A percentile compares a stretch with the other conserved stretches of the same genome.
Conservation (phyloP, 2,329 filamentous ascomycete species). For the Colletotrichum cuscutae region DNA sequence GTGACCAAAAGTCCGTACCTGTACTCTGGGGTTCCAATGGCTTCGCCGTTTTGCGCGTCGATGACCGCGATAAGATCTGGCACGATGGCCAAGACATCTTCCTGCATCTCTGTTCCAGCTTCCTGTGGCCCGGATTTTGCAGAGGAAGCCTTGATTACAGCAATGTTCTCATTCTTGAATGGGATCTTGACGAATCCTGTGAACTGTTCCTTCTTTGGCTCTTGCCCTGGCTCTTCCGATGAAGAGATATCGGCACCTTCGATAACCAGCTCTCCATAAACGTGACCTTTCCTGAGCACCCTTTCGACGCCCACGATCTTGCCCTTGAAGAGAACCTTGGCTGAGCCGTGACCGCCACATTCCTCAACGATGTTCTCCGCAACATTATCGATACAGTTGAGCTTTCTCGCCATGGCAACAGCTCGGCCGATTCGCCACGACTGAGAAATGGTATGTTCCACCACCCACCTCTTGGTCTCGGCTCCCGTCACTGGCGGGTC, state of each 20-base stretch:
- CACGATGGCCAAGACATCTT: constrained; percentile 61
- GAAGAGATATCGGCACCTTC: constrained; percentile 55
- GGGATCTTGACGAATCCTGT: constrained; percentile 69
- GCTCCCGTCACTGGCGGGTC: constrained; percentile 59
- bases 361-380: constrained; percentile 69
- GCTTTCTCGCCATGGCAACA: constrained; percentile 60
- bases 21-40: constrained; percentile 67
- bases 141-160: constrained; percentile 53
- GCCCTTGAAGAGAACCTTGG: constrained; percentile 68
- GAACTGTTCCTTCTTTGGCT: constrained; percentile 40
- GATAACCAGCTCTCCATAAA: constrained; percentile 69
- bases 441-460: constrained; percentile 63
- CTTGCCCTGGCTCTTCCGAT: constrained; percentile 24
- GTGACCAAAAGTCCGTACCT: constrained; percentile 62
- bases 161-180: constrained; percentile 78
- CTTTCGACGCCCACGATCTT: constrained; percentile 72
- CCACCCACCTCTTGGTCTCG: constrained; percentile 61
- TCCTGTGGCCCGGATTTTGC: constrained; percentile 45
- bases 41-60: constrained; percentile 66
- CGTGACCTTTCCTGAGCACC: constrained; percentile 64
- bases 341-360: constrained; percentile 62
- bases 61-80: constrained; percentile 67
- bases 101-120: constrained; percentile 39
- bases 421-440: constrained; percentile 70
- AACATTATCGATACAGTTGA: constrained; percentile 62